phyloP scores from a whole-genome alignment of 192 early-diverging fungal genomes.

The Gonapodya sp. region DNA sequence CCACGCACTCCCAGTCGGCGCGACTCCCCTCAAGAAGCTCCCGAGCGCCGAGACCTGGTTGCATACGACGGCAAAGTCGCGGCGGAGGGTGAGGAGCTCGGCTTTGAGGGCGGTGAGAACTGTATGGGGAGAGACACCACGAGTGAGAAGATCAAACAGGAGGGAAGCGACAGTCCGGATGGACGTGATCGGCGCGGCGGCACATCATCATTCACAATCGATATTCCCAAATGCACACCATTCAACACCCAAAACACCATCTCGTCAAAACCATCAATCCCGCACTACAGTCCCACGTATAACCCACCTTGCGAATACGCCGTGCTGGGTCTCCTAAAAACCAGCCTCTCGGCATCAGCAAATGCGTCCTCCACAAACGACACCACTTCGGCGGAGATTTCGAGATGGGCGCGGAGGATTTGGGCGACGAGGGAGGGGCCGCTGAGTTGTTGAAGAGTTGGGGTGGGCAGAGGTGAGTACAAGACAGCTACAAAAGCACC shows the following conservation, averaged over 20 bases:
- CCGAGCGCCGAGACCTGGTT: neutral
- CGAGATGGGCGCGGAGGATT: conserved; percentile 6
- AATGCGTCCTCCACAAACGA: neutral
- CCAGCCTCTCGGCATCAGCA: neutral
- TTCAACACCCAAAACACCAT: too few species aligned
- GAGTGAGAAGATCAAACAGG: neutral
- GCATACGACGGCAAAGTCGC: conserved; percentile 2
- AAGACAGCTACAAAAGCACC: neutral
- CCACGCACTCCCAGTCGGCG: conserved; percentile 5
- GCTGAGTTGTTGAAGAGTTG: neutral
- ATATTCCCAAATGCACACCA: too few species aligned
- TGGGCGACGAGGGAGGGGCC: conserved; percentile 2
- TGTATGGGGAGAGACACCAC: neutral
- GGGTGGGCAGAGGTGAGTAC: too few species aligned
- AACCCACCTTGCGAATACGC: neutral
- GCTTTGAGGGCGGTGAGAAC: neutral
- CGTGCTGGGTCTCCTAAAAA: neutral
- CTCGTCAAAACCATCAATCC: too few species aligned
- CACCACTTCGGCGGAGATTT: conserved; percentile 7
- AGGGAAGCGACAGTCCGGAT: too few species aligned
- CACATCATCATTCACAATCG: too few species aligned
- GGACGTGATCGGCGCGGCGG: too few species aligned
- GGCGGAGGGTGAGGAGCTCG: conserved; percentile 2
- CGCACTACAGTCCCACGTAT: too few species aligned
- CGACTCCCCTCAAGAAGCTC: neutral